phyloP scores from a whole-genome alignment of 495 filamentous ascomycete species.

The Podospora pseudopauciseta region DNA sequence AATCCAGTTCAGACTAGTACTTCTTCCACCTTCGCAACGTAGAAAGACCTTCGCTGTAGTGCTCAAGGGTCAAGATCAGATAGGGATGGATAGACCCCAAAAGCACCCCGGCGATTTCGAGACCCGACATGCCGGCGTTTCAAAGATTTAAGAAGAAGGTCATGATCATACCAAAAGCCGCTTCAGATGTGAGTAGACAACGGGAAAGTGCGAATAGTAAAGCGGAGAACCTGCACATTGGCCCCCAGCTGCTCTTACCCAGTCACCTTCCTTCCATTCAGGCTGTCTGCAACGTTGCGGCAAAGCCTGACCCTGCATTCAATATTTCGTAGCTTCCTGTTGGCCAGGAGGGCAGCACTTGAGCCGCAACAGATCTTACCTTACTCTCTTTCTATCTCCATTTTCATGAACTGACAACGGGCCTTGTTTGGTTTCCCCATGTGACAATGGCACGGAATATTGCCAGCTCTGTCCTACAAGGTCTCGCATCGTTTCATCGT shows the following conservation, averaged over 20 bases:
- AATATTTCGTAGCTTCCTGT: no score
- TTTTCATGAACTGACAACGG: background rate
- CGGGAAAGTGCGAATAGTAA: no score
- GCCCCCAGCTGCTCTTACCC: no score
- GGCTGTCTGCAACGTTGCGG: no score
- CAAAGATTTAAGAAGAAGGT: background rate
- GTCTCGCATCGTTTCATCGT: constrained; percentile 1
- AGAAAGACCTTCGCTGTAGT: constrained; percentile 33
- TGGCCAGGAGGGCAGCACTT: no score
- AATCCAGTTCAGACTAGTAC: constrained; percentile 34
- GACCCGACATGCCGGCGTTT: constrained; percentile 34
- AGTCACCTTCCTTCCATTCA: no score
- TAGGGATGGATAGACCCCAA: constrained; percentile 37
- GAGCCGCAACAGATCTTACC: no score
- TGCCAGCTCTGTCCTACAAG: background rate
- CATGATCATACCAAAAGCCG: no score
- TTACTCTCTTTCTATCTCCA: background rate
- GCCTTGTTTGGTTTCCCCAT: background rate
- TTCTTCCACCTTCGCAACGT: constrained; percentile 26
- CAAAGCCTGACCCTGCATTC: no score
- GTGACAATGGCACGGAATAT: background rate
- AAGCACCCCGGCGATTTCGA: constrained; percentile 43
- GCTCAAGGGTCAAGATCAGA: constrained; percentile 40
- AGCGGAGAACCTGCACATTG: no score
- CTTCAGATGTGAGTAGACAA: no score